Evolutionary conservation across 1,284 basidiomycete species (phyloP), one percentile per base, ranked within the genome.

Genomic region (Malassezia psittaci): DNA sequence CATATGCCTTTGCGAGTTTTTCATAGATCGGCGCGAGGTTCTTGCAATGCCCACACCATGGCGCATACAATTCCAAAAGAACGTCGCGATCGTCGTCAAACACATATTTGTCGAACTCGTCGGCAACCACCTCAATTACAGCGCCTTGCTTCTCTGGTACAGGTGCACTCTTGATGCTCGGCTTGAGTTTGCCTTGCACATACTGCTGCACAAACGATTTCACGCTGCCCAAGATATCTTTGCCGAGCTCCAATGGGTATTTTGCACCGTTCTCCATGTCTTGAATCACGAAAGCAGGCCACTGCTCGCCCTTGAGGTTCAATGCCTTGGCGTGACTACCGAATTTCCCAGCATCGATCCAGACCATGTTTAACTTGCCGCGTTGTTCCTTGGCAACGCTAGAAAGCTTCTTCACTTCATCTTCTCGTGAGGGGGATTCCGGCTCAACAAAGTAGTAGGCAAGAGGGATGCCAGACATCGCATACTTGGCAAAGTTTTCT

Each of bases 401-500:
- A 67, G 80, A 82, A 67, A 96, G 76, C 52, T 80, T 77, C 42
- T 85, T 83, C 62, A 93, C 80, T 54, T 85, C 77, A 43, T 79
- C 78, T 21, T 86, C 81, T 67, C 82, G 85, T 59, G 81, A 79
- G 68, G 83, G 82, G 62, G 83, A 80, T 47, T 82, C 78, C 42
- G 90, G 86, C 77, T 96, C 88, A 65, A 90, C 74, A 79, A 99
- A 98, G 73, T 94, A 82, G 79, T 98, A 98, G 32, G 88, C 91
- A 61, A 99, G 83, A 35, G 94, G 90, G 65, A 90, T 85, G 54
- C 81, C 79, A 66, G 87, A 86, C 65, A 80, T 76, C 37, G 88
- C 87, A 78, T 99, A 99, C 56, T 79, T 66, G 61, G 81, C 83
- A 77, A 94, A 98, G 81, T 96, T 99, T 59, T 98, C 91, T 33